phyloP scores from a whole-genome alignment of 345 rosid genomes.

The Eucalyptus sideroxylon region DNA sequence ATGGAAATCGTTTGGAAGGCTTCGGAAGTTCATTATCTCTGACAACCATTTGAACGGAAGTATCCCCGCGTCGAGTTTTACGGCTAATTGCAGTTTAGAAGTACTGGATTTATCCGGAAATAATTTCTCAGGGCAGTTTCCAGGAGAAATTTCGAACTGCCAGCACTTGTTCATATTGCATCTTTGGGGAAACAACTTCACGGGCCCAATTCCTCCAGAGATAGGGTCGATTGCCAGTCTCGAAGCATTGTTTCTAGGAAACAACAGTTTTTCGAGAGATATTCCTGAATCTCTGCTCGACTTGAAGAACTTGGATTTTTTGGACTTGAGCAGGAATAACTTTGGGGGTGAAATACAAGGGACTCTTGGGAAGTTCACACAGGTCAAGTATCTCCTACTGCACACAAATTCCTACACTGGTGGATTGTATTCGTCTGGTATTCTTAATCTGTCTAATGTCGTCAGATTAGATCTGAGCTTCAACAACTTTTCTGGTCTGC shows the following conservation, averaged over 20 bases:
- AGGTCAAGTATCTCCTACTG: constrained; percentile 43
- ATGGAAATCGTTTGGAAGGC: constrained; percentile 48
- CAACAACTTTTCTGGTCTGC: constrained; percentile 60
- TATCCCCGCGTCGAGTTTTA: constrained; percentile 25
- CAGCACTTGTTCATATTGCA: constrained; percentile 31
- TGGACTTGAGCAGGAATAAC: constrained; percentile 65
- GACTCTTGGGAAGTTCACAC: constrained; percentile 61
- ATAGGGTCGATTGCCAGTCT: constrained; percentile 58
- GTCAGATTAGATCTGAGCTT: constrained; percentile 60
- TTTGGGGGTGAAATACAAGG: constrained; percentile 60
- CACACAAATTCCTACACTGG: constrained; percentile 48
- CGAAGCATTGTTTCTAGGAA: constrained; percentile 56
- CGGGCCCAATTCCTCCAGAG: constrained; percentile 42
- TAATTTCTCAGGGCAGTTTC: constrained; percentile 30
- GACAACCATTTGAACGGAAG: constrained; percentile 37
- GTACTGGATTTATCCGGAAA: constrained; percentile 54
- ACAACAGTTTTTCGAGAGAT: constrained; percentile 33
- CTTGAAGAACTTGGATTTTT: constrained; percentile 33
- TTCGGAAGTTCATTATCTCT: constrained; percentile 41
- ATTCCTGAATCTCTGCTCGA: constrained; percentile 62
- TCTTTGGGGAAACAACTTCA: constrained; percentile 60
- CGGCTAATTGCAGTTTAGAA: constrained; percentile 35
- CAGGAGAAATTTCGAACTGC: constrained; percentile 49
- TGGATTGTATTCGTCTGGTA: constrained; percentile 60
- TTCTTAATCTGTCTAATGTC: constrained; percentile 43